Percentiles rank a stretch among this genome's conserved stretches.
Conservation (phyloP, 2,329 filamentous ascomycete species). For the Tolypocladium tundrense region DNA sequence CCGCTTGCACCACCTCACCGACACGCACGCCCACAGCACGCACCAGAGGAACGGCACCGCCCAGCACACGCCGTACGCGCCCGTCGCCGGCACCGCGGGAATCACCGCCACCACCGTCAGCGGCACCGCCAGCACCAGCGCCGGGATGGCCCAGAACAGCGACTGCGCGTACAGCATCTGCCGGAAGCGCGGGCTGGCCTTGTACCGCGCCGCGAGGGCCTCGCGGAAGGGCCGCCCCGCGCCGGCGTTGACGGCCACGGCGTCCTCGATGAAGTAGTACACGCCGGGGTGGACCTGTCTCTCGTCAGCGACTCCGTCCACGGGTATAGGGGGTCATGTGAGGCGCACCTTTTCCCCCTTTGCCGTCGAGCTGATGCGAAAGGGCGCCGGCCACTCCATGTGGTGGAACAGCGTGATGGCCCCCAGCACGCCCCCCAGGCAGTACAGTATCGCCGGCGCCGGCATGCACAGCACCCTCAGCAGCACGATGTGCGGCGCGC, state of each 20-base stretch:
- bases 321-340: no score
- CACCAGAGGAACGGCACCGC: conserved; percentile 28
- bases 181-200: conserved; percentile 29
- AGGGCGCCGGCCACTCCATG: conserved; percentile 39
- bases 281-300: conserved; percentile 44
- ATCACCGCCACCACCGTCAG: conserved; percentile 26
- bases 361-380: conserved; percentile 52
- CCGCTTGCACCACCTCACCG: conserved; percentile 24
- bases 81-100: conserved; percentile 22
- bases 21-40: conserved; percentile 21
- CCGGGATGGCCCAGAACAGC: conserved; percentile 30
- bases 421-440: conserved; percentile 30
- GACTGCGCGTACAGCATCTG: conserved; percentile 29
- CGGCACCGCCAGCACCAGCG: conserved; percentile 23
- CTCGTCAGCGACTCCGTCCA: not conserved
- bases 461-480: conserved; percentile 41
- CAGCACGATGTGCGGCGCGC: conserved; percentile 38
- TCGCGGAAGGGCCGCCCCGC: conserved; percentile 35
- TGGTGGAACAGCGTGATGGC: conserved; percentile 23
- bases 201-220: conserved; percentile 29
- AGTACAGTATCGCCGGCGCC: conserved; percentile 38
- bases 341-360: conserved; percentile 36
- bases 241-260: conserved; percentile 55
- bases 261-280: conserved; percentile 58
- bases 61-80: conserved; percentile 27